Evolutionary conservation across 495 filamentous ascomycete genomes (phyloP), one percentile per base, ranked within the genome.

Genomic region (Penicillium subrubescens): DNA sequence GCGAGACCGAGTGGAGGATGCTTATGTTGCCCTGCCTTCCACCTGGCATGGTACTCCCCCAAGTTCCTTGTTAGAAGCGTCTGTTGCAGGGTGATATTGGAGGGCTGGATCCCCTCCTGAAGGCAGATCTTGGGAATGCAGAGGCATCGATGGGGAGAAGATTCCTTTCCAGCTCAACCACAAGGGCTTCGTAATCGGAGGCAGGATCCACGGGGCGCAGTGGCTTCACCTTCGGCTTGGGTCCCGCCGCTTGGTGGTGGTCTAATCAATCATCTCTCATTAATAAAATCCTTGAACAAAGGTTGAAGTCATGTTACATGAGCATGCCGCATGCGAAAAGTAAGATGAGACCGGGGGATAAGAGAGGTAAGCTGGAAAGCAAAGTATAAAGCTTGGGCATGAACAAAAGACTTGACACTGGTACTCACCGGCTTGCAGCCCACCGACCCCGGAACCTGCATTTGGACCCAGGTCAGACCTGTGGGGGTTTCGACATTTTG

Each of bases 401-500:
- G 56, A 44, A 12, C 19, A 52, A 27, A 12, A 12, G 15, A 5
- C 2, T 41, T 41, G 15, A 17, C 14, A 41, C 2, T 39, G 12
- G 33, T 43, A 34, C 51, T 55, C 52, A 63, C 59, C 61, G 57
- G 43, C 60, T 62, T 57, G 50, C 53, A 10, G 35, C 66, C 39
- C 37, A 14, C 29, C 50, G 59, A 23, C 37, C 43, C 23, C 51
- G 53, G 50, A 21, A n/a, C 23, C 25, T 29, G 27, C 41, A 25
- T 19, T 6, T 11, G n/a, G 17, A n/a, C 11, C 50, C 17, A 12
- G 41, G 29, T 19, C 1, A 23, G n/a, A 54, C 35, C 11, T 60
- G 59, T 37, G 29, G 57, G 53, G 50, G 68, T 61, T 76, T 75
- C 57, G 72, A 81, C 69, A 19, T 79, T 72, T 65, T 69, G 11